Conservation (phyloP, 2,329 filamentous ascomycete species). For the Aspergillus sp. region DNA sequence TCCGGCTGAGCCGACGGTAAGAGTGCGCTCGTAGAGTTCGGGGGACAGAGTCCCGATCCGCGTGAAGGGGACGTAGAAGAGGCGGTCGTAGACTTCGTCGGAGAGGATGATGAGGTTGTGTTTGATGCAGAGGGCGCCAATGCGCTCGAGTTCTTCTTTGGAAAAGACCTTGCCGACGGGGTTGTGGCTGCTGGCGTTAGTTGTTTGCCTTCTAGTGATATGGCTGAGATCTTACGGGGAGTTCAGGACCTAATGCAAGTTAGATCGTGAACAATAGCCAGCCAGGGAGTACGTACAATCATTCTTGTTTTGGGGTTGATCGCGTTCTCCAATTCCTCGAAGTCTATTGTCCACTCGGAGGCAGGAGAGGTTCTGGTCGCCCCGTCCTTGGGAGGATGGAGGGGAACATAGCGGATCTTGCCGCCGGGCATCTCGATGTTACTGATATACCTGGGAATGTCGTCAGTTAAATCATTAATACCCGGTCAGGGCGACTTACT, state of each 20-base stretch:
- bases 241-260: constrained; percentile 35
- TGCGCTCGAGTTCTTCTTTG: constrained; percentile 67
- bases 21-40: constrained; percentile 74
- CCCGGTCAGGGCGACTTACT: constrained; percentile 43
- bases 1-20: constrained; percentile 90
- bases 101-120: constrained; percentile 89
- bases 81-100: constrained; percentile 86
- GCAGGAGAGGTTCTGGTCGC: constrained; percentile 72
- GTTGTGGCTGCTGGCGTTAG: constrained; percentile 54
- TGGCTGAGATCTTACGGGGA: constrained; percentile 33
- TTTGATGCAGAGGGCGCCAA: constrained; percentile 83
- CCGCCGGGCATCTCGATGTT: constrained; percentile 98
- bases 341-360: constrained; percentile 78
- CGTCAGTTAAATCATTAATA: neutral
- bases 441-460: constrained; percentile 61
- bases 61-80: constrained; percentile 93
- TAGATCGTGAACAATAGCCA: constrained; percentile 4
- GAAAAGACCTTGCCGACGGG: constrained; percentile 95
- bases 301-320: constrained; percentile 87
- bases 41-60: constrained; percentile 83
- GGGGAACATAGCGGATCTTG: constrained; percentile 88
- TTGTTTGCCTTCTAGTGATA: neutral
- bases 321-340: constrained; percentile 67
- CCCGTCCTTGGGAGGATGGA: constrained; percentile 78
- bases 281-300: constrained; percentile 62